These are phyloP conservation scores for Colletotrichum ledebouriae DNA, from an alignment of 2,329 filamentous ascomycete species.

Conservation along the genomic window DNA sequence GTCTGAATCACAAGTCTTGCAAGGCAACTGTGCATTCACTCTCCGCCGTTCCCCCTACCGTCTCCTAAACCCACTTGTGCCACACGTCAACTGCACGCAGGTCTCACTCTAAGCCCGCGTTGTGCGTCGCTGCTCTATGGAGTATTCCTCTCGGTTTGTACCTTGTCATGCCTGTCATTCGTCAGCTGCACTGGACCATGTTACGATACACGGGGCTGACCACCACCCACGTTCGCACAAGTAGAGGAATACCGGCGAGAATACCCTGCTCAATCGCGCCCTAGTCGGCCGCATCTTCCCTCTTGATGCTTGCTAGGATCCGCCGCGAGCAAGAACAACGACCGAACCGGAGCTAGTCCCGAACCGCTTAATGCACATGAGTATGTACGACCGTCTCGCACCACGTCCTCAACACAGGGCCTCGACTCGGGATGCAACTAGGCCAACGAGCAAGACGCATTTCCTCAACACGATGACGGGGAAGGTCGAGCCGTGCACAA, in stretches of 20 bases:
- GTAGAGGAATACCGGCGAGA: background rate
- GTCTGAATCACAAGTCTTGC: background rate
- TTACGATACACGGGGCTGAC: background rate
- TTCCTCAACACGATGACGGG: background rate
- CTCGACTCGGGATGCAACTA: background rate
- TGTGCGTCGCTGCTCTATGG: background rate
- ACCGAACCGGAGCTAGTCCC: background rate
- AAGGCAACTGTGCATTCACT: background rate
- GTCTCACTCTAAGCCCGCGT: background rate
- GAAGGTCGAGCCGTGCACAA: constrained; percentile 1
- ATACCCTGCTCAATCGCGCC: background rate
- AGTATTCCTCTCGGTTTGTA: background rate
- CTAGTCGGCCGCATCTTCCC: background rate
- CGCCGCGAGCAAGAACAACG: background rate
- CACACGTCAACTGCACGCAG: constrained; percentile 1
- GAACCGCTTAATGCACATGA: background rate
- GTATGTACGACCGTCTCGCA: background rate
- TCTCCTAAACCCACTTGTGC: background rate
- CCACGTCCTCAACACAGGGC: background rate
- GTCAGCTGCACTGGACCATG: background rate
- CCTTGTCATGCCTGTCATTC: background rate
- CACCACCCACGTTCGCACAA: background rate
- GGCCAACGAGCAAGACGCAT: constrained; percentile 1
- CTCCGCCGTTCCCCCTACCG: background rate
- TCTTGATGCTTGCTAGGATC: background rate